phyloP scores from a whole-genome alignment of 495 filamentous ascomycete species.

The Penicillium cinerascens region DNA sequence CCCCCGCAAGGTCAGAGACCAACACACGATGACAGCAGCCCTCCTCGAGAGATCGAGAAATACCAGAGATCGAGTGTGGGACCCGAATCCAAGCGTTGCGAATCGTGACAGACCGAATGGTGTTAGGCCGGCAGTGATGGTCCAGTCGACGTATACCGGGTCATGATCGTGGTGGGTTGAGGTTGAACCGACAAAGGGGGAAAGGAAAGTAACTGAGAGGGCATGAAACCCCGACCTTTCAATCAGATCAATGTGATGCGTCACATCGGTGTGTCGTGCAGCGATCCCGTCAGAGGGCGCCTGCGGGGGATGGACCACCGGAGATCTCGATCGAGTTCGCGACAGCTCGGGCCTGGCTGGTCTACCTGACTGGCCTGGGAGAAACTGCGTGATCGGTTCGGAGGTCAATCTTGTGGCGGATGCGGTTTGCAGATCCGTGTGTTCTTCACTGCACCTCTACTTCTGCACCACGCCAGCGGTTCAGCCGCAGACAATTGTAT shows the following conservation, averaged over 20 bases:
- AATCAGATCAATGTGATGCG: constrained; percentile 7
- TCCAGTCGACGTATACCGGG: constrained; percentile 8
- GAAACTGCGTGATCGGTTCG: constrained; percentile 11
- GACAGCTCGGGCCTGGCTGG: neutral
- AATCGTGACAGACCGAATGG: constrained; percentile 1
- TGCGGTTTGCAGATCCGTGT: constrained; percentile 14
- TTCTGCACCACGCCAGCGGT: constrained; percentile 18
- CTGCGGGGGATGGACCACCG: neutral
- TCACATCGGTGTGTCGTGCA: constrained; percentile 18
- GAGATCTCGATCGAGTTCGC: neutral
- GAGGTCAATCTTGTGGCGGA: constrained; percentile 2
- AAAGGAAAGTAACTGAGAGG: neutral
- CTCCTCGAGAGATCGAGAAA: neutral
- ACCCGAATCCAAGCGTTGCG: neutral
- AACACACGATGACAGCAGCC: neutral
- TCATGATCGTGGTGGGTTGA: constrained; percentile 9
- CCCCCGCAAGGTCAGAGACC: neutral
- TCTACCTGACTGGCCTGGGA: neutral
- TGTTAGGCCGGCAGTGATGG: constrained; percentile 7
- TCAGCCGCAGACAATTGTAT: neutral
- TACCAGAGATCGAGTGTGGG: neutral
- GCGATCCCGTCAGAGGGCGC: constrained; percentile 1
- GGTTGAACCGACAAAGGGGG: neutral
- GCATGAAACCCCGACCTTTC: constrained; percentile 5
- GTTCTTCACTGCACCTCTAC: neutral